Base-by-base conservation (phyloP, 805 yeast genomes). In the Kodamaea hsintzibuensis region DNA sequence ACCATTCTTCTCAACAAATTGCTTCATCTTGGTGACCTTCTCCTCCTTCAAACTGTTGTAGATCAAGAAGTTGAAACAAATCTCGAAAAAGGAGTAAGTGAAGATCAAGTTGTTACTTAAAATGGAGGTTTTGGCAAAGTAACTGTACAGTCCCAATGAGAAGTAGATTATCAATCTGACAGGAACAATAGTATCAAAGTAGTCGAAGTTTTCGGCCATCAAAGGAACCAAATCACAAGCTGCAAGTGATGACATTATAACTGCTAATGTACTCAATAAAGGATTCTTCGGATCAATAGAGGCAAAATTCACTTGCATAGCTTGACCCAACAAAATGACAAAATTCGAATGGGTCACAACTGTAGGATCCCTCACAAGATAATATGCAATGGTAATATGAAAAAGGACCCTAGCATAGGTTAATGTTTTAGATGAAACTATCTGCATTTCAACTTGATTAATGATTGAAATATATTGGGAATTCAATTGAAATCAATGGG, bases 51-150 rank as follows among this genome's bases (percentile, higher is more conserved):
- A 71, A 43, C 85, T 77, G 62, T 79, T 81, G 66, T 77, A 86
- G 35, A 85, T 76, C 58, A 87, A 70, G 54, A 85, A 82, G 61
- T 85, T 83, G 62, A 83, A 73, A 91, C 92, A 88, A 33, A 86
- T 78, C 66, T 88, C 95, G 57, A 81, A 62, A 57, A 87, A 85
- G 30, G 82, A 67, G 62, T 79, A 85, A 4, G 79, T 71, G 57
- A 88, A 85, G 2, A 85, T 81, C 46, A 83, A 70, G 62, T 83
- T 84, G 68, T 86, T 86, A 62, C 86, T 82, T n/a, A 86, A 54
- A 19, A 70, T 65, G 17, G 77, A 74, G 44, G 71, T 66, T n/a
- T 70, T 69, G 52, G 78, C 77, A 42, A 79, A 51, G 61, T 82
- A 84, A 22, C 84, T 68, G 57, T 76, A 77, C 3, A 76, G 76